A percentile compares a stretch with the other conserved stretches of the same genome.
Conservation (phyloP, 1,139 yeast genomes). For the Suhomyces taliae region DNA sequence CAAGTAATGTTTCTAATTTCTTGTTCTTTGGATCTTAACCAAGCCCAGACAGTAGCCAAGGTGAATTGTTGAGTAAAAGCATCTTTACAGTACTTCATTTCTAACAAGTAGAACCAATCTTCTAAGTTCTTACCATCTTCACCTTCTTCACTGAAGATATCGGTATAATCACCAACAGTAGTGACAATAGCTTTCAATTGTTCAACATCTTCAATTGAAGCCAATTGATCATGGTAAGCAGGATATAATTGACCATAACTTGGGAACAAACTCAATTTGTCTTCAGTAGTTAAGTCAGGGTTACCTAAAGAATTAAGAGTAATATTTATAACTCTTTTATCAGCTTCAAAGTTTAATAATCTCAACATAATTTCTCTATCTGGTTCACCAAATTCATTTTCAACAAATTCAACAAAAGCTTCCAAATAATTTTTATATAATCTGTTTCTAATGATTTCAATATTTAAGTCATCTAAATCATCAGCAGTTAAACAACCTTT, state of each 20-base stretch:
- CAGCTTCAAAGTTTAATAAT: constrained; percentile 87
- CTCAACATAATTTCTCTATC: constrained; percentile 78
- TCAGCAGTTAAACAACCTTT: constrained; percentile 89
- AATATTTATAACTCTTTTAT: constrained; percentile 90
- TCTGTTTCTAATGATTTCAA: constrained; percentile 90
- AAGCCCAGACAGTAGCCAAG: constrained; percentile 88
- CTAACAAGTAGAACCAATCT: constrained; percentile 89
- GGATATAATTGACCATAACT: constrained; percentile 80
- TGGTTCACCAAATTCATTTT: constrained; percentile 64
- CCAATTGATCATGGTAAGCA: constrained; percentile 64
- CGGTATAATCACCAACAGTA: constrained; percentile 70
- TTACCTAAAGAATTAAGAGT: constrained; percentile 81
- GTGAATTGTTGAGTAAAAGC: constrained; percentile 98
- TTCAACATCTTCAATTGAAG: constrained; percentile 83
- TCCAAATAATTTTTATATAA: constrained; percentile 91
- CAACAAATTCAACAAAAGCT: constrained; percentile 72
- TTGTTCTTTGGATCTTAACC: constrained; percentile 94
- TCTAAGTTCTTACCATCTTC: constrained; percentile 64
- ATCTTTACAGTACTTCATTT: constrained; percentile 87
- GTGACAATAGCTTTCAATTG: constrained; percentile 74
- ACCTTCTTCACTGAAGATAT: constrained; percentile 62
- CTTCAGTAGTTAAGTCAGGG: constrained; percentile 71
- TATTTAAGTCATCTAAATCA: constrained; percentile 92
- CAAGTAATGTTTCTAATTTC: constrained; percentile 95
- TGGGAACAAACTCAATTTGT: constrained; percentile 72